A percentile compares a stretch with the other conserved stretches of the same genome.
Conservation (phyloP, 805 yeast species). For the Nakazawaea peltata region DNA sequence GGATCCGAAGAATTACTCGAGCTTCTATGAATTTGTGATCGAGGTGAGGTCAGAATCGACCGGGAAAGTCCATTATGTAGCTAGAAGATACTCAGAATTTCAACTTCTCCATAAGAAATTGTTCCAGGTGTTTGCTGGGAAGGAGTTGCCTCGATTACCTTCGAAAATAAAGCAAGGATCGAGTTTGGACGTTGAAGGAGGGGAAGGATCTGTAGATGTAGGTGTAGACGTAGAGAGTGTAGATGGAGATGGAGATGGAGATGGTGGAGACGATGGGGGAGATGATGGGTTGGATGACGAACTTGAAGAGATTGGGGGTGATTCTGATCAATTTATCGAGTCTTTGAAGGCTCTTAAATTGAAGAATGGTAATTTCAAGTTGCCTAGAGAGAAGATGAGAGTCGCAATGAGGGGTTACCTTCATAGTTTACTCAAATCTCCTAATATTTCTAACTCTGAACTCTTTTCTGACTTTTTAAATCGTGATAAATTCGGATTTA, state of each 20-base stretch:
- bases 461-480: conserved; percentile 47
- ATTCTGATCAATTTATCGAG: background rate
- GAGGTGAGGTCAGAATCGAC: conserved; percentile 28
- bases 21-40: conserved; percentile 37
- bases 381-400: conserved; percentile 71
- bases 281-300: conserved; percentile 7
- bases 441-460: conserved; percentile 46
- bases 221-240: conserved; percentile 4
- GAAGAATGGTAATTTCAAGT: conserved; percentile 12
- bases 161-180: conserved; percentile 20
- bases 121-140: conserved; percentile 58
- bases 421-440: conserved; percentile 39
- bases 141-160: conserved; percentile 34
- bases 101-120: conserved; percentile 45
- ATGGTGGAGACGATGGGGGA: conserved; percentile 4
- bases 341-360: background rate
- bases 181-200: conserved; percentile 12
- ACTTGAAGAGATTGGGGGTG: conserved; percentile 2
- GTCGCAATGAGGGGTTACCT: conserved; percentile 73
- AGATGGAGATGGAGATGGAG: conserved; percentile 8
- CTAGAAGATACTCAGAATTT: conserved; percentile 65
- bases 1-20: too few relatives aligned
- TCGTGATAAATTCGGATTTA: conserved; percentile 25
- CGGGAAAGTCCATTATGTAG: conserved; percentile 36
- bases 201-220: conserved; percentile 10